Evolutionary conservation across 805 yeast genomes (phyloP), one percentile per base, ranked within the genome.

Genomic region (Kuraishia cidri): DNA sequence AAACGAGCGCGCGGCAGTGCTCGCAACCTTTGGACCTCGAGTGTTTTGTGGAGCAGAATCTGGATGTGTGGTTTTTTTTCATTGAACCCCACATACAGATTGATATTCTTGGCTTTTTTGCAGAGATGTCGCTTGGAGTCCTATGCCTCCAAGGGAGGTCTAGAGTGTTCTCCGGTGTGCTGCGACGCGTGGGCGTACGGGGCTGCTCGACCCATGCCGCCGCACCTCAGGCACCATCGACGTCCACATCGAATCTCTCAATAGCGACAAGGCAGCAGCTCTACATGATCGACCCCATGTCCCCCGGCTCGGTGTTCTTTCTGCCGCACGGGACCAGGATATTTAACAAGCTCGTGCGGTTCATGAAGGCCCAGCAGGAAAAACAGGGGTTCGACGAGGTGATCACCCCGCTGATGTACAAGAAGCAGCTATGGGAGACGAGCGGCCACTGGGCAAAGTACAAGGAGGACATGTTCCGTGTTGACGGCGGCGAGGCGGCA

Each of bases 401-500:
- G 5, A 73, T 90, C 18, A 84, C 96, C 1, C 98, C 98, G 2
- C 66, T 90, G 43, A 80, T 92, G 10, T 92, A 80, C 59, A 82
- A 80, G 45, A 78, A 77, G 37, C 70, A 75, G 24, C 61, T 92
- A 12, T 92, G 97, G 96, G 81, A 87, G 54, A 74, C 69, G 32
- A 81, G 94, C 8, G 97, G 97, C 1, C 98, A 92, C 58, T 90
- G 97, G 97, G 83, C 79, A 9, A 88, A 90, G 50, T 90, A 92
- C 52, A 73, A 84, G 44, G 90, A 84, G 24, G 97, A 90, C 54
- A 90, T 90, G 98, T 90, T 88, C 52, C 69, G 74, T 46, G 95
- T 88, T 2, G 79, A 72, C 36, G 82, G 88, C 2, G 26, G 35
- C 45, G 7, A 45, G 42, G 30, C 16, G 14, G 17, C 13, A 4